Evolutionary conservation across 495 filamentous ascomycete species (phyloP).

Genomic region (Aspergillus indologenus): DNA sequence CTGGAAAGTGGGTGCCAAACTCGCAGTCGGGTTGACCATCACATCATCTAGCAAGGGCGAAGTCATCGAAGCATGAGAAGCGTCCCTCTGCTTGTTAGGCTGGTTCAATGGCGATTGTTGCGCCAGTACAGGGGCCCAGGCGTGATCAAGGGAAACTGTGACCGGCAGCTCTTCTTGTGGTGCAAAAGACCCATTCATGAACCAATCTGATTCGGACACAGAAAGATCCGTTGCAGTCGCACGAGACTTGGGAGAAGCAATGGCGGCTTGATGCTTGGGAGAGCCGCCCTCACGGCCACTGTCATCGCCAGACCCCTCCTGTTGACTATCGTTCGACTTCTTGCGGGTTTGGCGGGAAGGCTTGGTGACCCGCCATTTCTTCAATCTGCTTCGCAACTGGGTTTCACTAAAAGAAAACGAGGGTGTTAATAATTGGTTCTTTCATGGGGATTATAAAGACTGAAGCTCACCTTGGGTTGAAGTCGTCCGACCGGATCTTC

Average conservation of each 20-base stretch:
- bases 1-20: slow-evolving; percentile 15
- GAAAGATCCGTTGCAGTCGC: slow-evolving; percentile 8
- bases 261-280: slow-evolving; percentile 18
- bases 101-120: slow-evolving; percentile 30
- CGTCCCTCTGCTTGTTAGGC: slow-evolving; percentile 24
- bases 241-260: slow-evolving; percentile 14
- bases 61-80: slow-evolving; percentile 19
- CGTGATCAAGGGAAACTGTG: slow-evolving; percentile 14
- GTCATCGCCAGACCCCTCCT: slow-evolving; percentile 26
- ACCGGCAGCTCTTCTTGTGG: slow-evolving; percentile 19
- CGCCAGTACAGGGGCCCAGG: slow-evolving; percentile 24
- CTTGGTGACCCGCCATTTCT: slow-evolving; percentile 51
- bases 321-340: slow-evolving; percentile 34
- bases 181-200: slow-evolving; percentile 19
- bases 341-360: slow-evolving; percentile 47
- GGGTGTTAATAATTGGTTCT: background rate
- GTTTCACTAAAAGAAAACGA: slow-evolving; percentile 35
- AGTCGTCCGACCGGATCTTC: slow-evolving; percentile 46
- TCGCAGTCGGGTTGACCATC: slow-evolving; percentile 17
- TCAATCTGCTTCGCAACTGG: slow-evolving; percentile 45
- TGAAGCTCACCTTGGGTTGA: slow-evolving; percentile 43
- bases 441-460: background rate
- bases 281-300: slow-evolving; percentile 24
- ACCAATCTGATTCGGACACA: slow-evolving; percentile 20
- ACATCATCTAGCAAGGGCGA: slow-evolving; percentile 28